Base-by-base conservation (phyloP, 768 basidiomycete genomes). In the Calocybe cyanea region DNA sequence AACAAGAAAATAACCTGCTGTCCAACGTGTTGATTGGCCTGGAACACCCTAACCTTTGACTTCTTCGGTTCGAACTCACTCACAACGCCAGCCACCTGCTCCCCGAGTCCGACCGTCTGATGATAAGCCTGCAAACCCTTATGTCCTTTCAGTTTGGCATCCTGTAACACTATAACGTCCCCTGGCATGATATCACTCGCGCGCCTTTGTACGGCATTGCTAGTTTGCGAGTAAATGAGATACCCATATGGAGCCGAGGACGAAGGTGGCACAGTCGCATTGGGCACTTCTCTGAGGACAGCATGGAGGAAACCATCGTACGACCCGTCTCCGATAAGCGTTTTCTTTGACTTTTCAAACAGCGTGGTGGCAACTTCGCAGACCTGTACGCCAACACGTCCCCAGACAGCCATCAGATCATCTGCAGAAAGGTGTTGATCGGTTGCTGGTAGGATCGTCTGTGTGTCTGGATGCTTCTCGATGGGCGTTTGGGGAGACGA, bases 41-140 rank as follows among this genome's bases (percentile, higher is more conserved):
- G 90, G 62, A 85, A 85, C 35, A 89, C 81, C 61, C 76, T 77
- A 43, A 93, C 71, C 70, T 96, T 96, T 49, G 76, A 78, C 72
- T 93, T 94, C 78, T 89, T 92, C 31, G 67, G 64, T 55, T 96
- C 93, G 60, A 84, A 87, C 59, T 94, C 92, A 38, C 73, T 75
- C 43, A 94, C 78, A 36, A 96, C 68, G 7, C 85, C 93, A 28
- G 89, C 69, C 5, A 91, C 53, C 18, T 80, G 76, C 52, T 81
- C 79, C 3, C 70, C 69, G 9, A 61, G 59, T 33, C 75, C 77
- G 3, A 73, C 72, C 31, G 62, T 72, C 63, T 83, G 82, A 45
- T 75, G 72, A 61, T 96, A 95, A 41, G 72, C 69, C 36, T 85
- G 79, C 41, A 96, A 60, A 2, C 85, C 88, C 61, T 92, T 95